Evolutionary conservation across 768 basidiomycete species (phyloP).

Genomic region (Dioszegia aurantiaca): DNA sequence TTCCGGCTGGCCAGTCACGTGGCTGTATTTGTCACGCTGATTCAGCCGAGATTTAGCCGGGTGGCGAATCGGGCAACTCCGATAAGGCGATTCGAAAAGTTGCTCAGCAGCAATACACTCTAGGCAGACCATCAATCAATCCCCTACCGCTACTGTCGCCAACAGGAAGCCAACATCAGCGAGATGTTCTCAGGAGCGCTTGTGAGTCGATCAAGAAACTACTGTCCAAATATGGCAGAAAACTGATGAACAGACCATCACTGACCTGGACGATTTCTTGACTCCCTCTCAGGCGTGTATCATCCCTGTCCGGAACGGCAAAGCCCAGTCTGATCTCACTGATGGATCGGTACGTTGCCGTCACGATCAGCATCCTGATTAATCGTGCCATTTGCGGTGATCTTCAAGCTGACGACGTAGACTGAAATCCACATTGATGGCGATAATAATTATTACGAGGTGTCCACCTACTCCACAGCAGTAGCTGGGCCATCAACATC

Average conservation of each 20-base stretch:
- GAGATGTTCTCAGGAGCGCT: slow-evolving; percentile 28
- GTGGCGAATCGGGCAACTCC: neutral
- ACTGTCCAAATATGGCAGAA: neutral
- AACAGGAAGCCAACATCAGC: too few relatives aligned
- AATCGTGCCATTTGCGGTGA: neutral
- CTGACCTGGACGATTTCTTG: slow-evolving; percentile 95
- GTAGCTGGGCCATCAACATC: slow-evolving; percentile 32
- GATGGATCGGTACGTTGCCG: slow-evolving; percentile 36
- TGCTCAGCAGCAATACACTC: too few relatives aligned
- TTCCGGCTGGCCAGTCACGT: neutral
- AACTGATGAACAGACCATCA: slow-evolving; percentile 65
- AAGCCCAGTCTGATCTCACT: slow-evolving; percentile 22
- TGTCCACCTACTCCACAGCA: slow-evolving; percentile 52
- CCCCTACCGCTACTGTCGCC: too few relatives aligned
- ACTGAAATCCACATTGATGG: slow-evolving; percentile 90
- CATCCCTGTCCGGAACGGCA: slow-evolving; percentile 73
- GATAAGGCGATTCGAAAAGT: slow-evolving; percentile 1
- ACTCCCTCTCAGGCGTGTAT: slow-evolving; percentile 96
- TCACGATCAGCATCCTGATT: too few relatives aligned
- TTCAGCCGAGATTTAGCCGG: slow-evolving; percentile 5
- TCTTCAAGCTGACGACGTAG: slow-evolving; percentile 54
- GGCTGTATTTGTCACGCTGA: neutral
- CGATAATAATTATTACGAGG: slow-evolving; percentile 82
- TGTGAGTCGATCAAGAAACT: slow-evolving; percentile 5
- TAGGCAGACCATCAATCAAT: too few relatives aligned